Evolutionary conservation across 2,329 filamentous ascomycete genomes (phyloP).

Genomic region (Seiridium unicorne): DNA sequence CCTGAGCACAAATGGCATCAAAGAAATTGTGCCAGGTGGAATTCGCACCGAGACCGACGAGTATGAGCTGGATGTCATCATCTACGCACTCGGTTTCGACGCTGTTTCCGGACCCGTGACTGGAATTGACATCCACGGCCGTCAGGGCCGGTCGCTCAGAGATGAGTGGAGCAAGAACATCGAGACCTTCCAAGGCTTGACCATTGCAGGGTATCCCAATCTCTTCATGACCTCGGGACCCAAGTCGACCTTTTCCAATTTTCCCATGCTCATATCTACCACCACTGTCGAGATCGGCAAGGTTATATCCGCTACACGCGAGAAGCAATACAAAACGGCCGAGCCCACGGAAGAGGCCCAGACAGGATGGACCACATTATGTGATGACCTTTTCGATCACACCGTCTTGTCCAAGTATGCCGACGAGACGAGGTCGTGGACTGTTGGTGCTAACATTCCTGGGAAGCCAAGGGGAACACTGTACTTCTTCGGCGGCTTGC

Average conservation of each 20-base stretch:
- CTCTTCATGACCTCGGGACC: constrained; percentile 46
- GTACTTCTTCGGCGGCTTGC: too few species aligned
- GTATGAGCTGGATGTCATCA: constrained; percentile 32
- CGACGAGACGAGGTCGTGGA: too few species aligned
- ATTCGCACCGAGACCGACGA: constrained; percentile 30
- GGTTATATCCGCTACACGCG: too few species aligned
- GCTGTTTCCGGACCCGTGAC: constrained; percentile 33
- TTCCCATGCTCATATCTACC: constrained; percentile 18
- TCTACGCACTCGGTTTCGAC: constrained; percentile 42
- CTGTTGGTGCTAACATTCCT: too few species aligned
- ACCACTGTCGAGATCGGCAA: too few species aligned
- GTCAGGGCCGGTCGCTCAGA: constrained; percentile 26
- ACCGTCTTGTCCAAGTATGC: too few species aligned
- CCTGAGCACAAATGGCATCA: constrained; percentile 39
- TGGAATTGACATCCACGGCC: constrained; percentile 31
- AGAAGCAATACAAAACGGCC: too few species aligned
- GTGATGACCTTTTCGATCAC: too few species aligned
- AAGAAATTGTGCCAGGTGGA: constrained; percentile 32
- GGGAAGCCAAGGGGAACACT: too few species aligned
- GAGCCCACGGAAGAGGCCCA: too few species aligned
- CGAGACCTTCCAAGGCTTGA: constrained; percentile 39
- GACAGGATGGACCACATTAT: too few species aligned
- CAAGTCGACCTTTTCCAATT: constrained; percentile 42
- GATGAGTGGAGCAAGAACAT: constrained; percentile 35
- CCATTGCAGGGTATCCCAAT: constrained; percentile 42